phyloP scores from a whole-genome alignment of 2,329 filamentous ascomycete species.

The Ophiostoma ips region DNA sequence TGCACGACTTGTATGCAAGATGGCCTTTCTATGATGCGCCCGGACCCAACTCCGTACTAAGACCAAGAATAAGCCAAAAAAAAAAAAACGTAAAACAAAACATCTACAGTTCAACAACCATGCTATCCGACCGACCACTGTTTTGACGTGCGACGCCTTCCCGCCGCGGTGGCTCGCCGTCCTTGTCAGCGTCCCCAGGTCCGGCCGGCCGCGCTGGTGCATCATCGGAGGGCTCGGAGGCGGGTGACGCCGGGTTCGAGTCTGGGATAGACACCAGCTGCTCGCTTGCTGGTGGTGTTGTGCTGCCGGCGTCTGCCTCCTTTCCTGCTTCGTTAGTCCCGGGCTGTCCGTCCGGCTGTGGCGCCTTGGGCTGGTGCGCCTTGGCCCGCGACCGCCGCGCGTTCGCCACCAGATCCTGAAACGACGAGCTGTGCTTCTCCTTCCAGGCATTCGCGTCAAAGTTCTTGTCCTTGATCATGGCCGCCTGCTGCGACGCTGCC shows the following conservation, averaged over 20 bases:
- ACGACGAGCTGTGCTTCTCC: slow-evolving; percentile 56
- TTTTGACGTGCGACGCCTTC: not conserved
- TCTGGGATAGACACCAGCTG: not conserved
- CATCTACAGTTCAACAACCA: not conserved
- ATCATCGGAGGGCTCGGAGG: not conserved
- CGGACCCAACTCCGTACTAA: not conserved
- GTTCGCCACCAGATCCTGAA: slow-evolving; percentile 64
- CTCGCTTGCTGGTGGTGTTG: not conserved
- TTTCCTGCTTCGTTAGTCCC: not conserved
- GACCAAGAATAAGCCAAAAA: not conserved
- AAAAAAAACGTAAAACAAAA: not conserved
- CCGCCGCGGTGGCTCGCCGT: not conserved
- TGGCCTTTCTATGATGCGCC: not conserved
- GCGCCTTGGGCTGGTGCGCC: slow-evolving; percentile 17
- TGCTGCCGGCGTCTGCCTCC: not conserved
- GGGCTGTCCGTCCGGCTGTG: slow-evolving; percentile 8
- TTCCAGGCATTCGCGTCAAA: slow-evolving; percentile 74
- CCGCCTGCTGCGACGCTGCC: slow-evolving; percentile 19
- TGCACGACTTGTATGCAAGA: too few relatives aligned
- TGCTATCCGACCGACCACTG: not conserved
- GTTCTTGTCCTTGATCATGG: slow-evolving; percentile 67
- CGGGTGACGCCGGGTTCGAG: not conserved
- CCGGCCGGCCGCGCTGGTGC: too few relatives aligned
- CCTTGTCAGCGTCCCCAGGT: not conserved
- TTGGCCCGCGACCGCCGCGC: slow-evolving; percentile 46